A percentile compares a stretch with the other conserved stretches of the same genome.
These are phyloP conservation scores for Ustilaginoidea virens DNA, from an alignment of 2,329 filamentous ascomycete genomes.

Conservation along the genomic window DNA sequence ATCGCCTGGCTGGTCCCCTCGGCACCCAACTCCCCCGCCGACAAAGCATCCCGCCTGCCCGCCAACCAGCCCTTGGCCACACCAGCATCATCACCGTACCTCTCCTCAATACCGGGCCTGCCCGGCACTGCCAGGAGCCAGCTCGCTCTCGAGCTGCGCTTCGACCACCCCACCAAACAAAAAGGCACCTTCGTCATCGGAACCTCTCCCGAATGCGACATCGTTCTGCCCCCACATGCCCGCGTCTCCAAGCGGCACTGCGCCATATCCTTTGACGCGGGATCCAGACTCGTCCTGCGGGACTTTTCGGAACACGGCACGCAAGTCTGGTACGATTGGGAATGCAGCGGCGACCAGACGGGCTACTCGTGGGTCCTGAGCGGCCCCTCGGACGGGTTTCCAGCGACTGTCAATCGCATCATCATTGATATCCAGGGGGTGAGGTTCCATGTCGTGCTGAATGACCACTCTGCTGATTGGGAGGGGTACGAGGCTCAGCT, in stretches of 20 bases:
- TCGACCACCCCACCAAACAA: no score
- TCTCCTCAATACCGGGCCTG: conserved; percentile 15
- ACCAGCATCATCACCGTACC: conserved; percentile 10
- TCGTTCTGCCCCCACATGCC: conserved; percentile 18
- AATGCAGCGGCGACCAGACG: conserved; percentile 20
- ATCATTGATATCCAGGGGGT: conserved; percentile 23
- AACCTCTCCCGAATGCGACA: conserved; percentile 21
- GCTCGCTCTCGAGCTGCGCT: no score
- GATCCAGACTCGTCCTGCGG: conserved; percentile 21
- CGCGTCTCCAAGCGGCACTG: conserved; percentile 22
- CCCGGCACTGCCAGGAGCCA: no score
- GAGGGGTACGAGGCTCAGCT: conserved; percentile 18
- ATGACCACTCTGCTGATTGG: conserved; percentile 18
- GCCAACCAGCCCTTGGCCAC: conserved; percentile 15
- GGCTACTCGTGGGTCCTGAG: conserved; percentile 21
- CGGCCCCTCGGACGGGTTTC: conserved; percentile 13
- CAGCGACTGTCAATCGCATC: conserved; percentile 17
- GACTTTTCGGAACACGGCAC: conserved; percentile 23
- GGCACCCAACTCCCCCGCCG: conserved; percentile 16
- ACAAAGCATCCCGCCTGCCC: conserved; percentile 16
- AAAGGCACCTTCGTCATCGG: conserved; percentile 23
- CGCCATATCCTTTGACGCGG: conserved; percentile 21
- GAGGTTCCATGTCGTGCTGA: conserved; percentile 23
- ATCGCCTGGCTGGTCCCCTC: conserved; percentile 26
- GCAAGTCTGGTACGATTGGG: conserved; percentile 26